Evolutionary conservation across 2,329 filamentous ascomycete species (phyloP), one percentile per base, ranked within the genome.

Genomic region (Trichoderma simmonsii): DNA sequence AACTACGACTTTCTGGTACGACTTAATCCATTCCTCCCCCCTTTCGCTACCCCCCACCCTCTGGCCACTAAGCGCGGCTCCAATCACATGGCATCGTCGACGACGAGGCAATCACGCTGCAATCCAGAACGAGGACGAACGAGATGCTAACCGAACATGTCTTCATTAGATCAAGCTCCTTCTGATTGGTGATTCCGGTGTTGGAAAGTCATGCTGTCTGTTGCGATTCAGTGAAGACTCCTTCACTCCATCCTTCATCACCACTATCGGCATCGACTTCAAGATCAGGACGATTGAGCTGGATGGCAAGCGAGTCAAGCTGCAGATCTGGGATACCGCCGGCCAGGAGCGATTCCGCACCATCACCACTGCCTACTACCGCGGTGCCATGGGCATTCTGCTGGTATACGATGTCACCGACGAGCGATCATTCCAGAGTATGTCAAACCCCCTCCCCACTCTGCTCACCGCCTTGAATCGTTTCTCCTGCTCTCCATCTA

Each of bases 251-350:
- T 97, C 94, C 78, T 98, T 97, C 88, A 98, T 98, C 87, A 97
- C 95, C 74, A 99, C 96, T 75, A 99, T 99, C 84, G 96, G 96
- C 77, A 98, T 99, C 86, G 96, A 99, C 86, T 99, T 99, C 88
- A 99, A 99, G 89, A 99, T 99, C 82, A 90, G 96, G 77, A 99
- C 96, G 76, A 99, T 99, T 85, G 96, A 99, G 86, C 88, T 99
- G 77, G 96, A 99, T 85, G 95, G 95, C 82, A 99, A 99, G 90
- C 90, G 95, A 75, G 96, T 99, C 79, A 99, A 99, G 88, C 86
- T 99, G 81, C 96, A 99, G 87, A 99, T 99, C 85, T 99, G 96
- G 96, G 96, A 99, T 81, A 99, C 96, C 30, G 96, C 96, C 69
- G 96, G 96, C 70, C 96, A 99, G 84, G 96, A 99, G 85, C 92